Evolutionary conservation across 495 filamentous ascomycete genomes (phyloP), one percentile per base, ranked within the genome.

Genomic region (Trichoderma orchidacearum): DNA sequence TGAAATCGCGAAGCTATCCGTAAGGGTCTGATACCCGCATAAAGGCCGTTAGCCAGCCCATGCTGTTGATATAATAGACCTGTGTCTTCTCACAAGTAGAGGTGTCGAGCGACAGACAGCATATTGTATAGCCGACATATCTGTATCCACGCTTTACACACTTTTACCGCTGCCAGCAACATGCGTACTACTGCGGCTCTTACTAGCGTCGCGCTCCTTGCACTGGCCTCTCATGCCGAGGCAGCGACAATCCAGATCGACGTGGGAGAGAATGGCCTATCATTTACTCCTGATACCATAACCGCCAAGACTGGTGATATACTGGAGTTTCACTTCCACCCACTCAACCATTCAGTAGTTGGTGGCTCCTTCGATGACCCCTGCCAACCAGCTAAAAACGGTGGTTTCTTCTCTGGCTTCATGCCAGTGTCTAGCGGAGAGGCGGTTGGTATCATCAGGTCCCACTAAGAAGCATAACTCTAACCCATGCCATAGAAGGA

Each of bases 311-410:
- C 60, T 0, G 77, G 77, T 59, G 79, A 77, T 56, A 68, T 69
- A 17, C 61, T 82, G 51, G 71, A 78, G 58, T 80, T 81, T 63
- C 69, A 72, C 60, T 80, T 81, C 66, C 73, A 68, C 61, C 66
- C 75, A 1, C 63, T 61, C 15, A 71, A 72, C 58, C 80, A 83
- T 70, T 72, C 71, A 51, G 73, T 84, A 27, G 72, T 65, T 3
- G 65, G 74, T 57, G 69, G 73, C 35, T 55, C 64, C 23, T 82
- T 78, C 60, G 53, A 56, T 17, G 64, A 73, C 0, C 74, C 75
- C 1, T 82, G 80, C 64, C 55, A 64, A 2, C 74, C 76, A 3
- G 54, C 69, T 30, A 61, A 48, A 5, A 54, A 56, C 55, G 63
- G 59, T 15, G 70, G 69, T 5, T 74, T 80, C 51, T 79, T 67